These are phyloP conservation scores for Cicer yamashitae DNA, from an alignment of 306 rosid genomes.

Conservation along the genomic window DNA sequence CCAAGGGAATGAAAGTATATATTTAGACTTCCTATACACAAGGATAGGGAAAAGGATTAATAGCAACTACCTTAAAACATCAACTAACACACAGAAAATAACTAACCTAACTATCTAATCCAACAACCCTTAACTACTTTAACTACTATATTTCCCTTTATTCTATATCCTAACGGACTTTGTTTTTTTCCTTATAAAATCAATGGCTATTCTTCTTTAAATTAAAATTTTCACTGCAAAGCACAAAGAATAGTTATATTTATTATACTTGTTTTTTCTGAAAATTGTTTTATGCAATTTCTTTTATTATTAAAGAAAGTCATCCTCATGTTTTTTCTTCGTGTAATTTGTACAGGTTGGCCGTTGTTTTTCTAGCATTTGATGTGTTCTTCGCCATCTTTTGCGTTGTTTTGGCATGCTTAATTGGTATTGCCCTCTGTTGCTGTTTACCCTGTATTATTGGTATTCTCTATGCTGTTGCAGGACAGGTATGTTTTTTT, in stretches of 20 bases:
- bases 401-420: constrained; percentile 95
- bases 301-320: constrained; percentile 4
- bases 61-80: too few species aligned
- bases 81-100: too few species aligned
- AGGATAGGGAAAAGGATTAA: too few species aligned
- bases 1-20: too few species aligned
- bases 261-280: background rate
- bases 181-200: background rate
- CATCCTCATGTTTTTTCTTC: constrained; percentile 40
- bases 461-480: constrained; percentile 90
- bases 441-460: constrained; percentile 97
- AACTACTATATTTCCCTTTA: too few species aligned
- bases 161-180: too few species aligned
- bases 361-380: constrained; percentile 91
- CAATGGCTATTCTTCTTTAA: background rate
- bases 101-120: too few species aligned
- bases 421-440: constrained; percentile 93
- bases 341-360: constrained; percentile 72
- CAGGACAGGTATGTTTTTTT: constrained; percentile 76
- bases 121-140: too few species aligned
- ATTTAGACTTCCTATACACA: too few species aligned
- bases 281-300: background rate
- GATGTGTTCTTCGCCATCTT: constrained; percentile 96
- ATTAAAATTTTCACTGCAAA: background rate
- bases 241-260: background rate